phyloP scores from a whole-genome alignment of 352 stramenopile species.

The Phytopythium boreale region DNA sequence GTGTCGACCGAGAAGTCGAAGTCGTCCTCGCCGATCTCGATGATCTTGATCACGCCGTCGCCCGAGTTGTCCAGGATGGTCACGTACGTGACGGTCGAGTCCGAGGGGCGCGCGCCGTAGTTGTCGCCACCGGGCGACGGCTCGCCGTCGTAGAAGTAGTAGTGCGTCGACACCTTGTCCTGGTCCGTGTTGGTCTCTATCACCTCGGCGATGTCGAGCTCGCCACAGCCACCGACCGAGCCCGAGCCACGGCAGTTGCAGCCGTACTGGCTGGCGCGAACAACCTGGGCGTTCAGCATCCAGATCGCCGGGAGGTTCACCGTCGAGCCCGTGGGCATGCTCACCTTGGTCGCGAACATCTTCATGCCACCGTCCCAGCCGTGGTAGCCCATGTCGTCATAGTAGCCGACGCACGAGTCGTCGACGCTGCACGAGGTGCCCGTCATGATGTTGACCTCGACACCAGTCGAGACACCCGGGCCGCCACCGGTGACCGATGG shows the following conservation, averaged over 20 bases:
- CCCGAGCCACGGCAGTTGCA: conserved; percentile 73
- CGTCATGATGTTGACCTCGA: conserved; percentile 78
- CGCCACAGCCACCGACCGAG: conserved; percentile 54
- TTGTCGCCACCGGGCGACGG: conserved; percentile 47
- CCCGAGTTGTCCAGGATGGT: conserved; percentile 52
- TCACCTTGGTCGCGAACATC: conserved; percentile 75
- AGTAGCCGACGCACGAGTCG: conserved; percentile 59
- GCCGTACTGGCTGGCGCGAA: conserved; percentile 66
- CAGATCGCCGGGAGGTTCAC: conserved; percentile 73
- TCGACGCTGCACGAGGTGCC: conserved; percentile 42
- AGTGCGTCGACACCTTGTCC: conserved; percentile 66
- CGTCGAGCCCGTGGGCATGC: conserved; percentile 41
- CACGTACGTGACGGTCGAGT: conserved; percentile 39
- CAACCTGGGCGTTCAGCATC: conserved; percentile 74
- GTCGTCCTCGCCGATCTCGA: conserved; percentile 39
- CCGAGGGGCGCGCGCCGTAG: conserved; percentile 30
- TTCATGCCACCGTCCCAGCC: conserved; percentile 74
- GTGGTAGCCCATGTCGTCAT: conserved; percentile 62
- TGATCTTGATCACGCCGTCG: conserved; percentile 39
- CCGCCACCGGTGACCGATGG: conserved; percentile 35
- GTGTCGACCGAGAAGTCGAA: conserved; percentile 39
- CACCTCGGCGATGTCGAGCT: conserved; percentile 72
- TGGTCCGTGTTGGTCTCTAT: conserved; percentile 58
- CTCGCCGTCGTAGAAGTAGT: conserved; percentile 71
- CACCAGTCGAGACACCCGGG: conserved; percentile 54